Percentiles rank a stretch among this genome's conserved stretches.
These are phyloP conservation scores for Cudoniella acicularis DNA, from an alignment of 495 filamentous ascomycete species.

Conservation along the genomic window DNA sequence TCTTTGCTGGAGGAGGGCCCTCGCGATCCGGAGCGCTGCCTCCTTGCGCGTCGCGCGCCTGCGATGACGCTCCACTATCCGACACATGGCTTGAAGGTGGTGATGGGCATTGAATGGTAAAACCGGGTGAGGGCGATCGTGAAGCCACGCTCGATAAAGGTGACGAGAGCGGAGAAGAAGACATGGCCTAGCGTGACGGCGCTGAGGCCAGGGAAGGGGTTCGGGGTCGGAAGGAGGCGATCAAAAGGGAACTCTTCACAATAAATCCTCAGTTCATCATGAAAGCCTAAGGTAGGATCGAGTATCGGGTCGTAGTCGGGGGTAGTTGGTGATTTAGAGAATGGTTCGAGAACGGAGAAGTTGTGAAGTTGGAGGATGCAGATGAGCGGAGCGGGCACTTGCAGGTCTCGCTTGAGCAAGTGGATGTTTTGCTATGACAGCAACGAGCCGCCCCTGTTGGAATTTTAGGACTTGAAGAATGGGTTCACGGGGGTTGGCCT, in stretches of 20 bases:
- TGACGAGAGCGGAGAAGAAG: slow-evolving; percentile 30
- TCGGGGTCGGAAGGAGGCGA: slow-evolving; percentile 10
- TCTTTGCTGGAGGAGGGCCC: slow-evolving; percentile 65
- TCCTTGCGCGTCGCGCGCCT: slow-evolving; percentile 17
- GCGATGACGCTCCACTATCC: slow-evolving; percentile 40
- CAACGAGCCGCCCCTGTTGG: not conserved
- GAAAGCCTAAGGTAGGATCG: not conserved
- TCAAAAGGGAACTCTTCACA: not conserved
- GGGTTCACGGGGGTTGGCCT: no score
- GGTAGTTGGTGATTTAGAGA: not conserved
- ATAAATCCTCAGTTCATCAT: not conserved
- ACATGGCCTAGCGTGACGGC: slow-evolving; percentile 22
- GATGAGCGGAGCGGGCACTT: not conserved
- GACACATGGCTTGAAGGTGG: slow-evolving; percentile 36
- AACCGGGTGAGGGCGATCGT: slow-evolving; percentile 25
- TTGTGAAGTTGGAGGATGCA: not conserved
- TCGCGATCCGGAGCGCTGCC: slow-evolving; percentile 39
- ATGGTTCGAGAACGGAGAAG: not conserved
- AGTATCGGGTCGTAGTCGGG: not conserved
- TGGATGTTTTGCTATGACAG: not conserved
- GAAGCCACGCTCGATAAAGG: slow-evolving; percentile 29
- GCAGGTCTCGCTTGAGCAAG: not conserved
- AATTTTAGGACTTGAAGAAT: not conserved
- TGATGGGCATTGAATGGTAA: slow-evolving; percentile 36
- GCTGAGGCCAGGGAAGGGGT: slow-evolving; percentile 12